Base-by-base conservation (phyloP, 208 protist species). In the Trypanosoma lewisi region DNA sequence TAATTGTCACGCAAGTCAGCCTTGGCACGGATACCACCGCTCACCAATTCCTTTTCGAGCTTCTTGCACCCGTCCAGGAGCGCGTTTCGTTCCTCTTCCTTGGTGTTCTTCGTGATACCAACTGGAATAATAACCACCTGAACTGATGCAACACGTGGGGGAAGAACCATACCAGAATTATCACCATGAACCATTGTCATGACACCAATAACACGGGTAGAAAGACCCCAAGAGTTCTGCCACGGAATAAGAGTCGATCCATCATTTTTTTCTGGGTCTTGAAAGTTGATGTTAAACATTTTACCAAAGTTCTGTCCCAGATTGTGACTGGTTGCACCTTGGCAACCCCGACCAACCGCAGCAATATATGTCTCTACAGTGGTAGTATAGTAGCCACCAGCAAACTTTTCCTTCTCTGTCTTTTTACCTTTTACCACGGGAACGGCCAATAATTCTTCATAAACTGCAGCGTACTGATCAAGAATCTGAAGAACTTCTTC, bases 161-260 rank as follows among this genome's bases (percentile, higher is more conserved):
- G 98, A 57, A 99, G 74, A 17, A 99, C 98, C n/a, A 99, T 81
- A 39, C 98, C 98, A 36, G 95, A 94, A 84, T 99, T 91, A 78
- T 99, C 98, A 49, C 94, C 96, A 82, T 99, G 98, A 37, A 99
- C 93, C 97, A 99, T 99, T 41, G 98, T 89, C 90, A 98, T 98
- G 21, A 99, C 96, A 58, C 97, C 97, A 66, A 99, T 96, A 21
- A 97, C 92, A 55, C 98, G 93, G 11, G 98, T 99, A 12, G 98
- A 98, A 44, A 99, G 78, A 34, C 98, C 98, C 98, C 98, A 99
- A 54, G 96, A 99, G 85, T 99, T 99, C 88, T 99, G 98, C 86
- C 87, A 99, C 33, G 93, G 93, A 33, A 97, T 82, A 53, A 87
- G 65, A 66, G 89, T 97, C 2, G 78, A 70, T 34, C 83, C 80